Evolutionary conservation across 768 basidiomycete genomes (phyloP).

Genomic region (Leccinum sublutescens): DNA sequence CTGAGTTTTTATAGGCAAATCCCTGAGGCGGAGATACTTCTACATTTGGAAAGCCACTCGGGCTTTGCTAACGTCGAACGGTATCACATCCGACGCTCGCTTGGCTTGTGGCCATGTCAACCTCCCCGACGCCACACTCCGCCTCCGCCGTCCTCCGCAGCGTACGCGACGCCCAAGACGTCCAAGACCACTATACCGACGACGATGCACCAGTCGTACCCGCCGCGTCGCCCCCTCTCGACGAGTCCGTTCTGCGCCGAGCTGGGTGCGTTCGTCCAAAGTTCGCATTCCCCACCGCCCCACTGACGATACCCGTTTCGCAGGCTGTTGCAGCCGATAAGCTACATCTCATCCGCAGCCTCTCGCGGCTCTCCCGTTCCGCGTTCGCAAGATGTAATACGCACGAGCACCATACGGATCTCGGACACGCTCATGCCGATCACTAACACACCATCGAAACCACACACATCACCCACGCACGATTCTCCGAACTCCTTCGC

Average conservation of each 20-base stretch:
- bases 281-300: not conserved
- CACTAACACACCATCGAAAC: not conserved
- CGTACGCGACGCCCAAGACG: conserved; percentile 1
- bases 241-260: conserved; percentile 46
- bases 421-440: conserved; percentile 43
- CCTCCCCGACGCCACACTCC: not conserved
- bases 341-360: conserved; percentile 37
- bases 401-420: conserved; percentile 63
- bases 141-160: conserved; percentile 1
- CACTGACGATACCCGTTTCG: conserved; percentile 1
- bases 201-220: conserved; percentile 15
- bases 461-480: not conserved
- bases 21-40: not conserved
- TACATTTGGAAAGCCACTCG: conserved; percentile 27
- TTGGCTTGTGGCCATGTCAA: conserved; percentile 13
- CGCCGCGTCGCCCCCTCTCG: conserved; percentile 27
- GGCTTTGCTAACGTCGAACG: not conserved
- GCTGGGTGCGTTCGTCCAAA: conserved; percentile 46
- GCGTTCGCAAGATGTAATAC: conserved; percentile 64
- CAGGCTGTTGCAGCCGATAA: conserved; percentile 58
- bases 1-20: no score
- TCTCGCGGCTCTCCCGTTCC: conserved; percentile 25
- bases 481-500: conserved; percentile 5
- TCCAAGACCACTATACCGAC: not conserved
- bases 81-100: not conserved